Evolutionary conservation across 495 filamentous ascomycete genomes (phyloP), one percentile per base, ranked within the genome.

Genomic region (Aspergillus steynii): DNA sequence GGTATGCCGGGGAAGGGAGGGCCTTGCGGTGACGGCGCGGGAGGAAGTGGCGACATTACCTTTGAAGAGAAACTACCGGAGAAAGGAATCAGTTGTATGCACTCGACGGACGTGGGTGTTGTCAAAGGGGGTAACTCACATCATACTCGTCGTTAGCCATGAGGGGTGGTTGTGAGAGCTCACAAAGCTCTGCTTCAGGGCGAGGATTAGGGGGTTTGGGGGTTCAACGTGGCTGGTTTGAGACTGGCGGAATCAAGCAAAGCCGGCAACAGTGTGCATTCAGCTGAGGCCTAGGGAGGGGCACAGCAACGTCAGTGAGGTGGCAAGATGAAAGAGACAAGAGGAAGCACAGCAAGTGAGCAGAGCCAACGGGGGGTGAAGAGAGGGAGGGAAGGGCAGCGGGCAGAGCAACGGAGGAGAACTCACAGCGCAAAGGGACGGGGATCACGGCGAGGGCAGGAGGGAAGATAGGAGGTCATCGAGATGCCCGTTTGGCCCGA

Each of bases 121-220:
- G 29, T 15, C 37, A 42, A 42, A 15, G 50, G 32, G 32, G 42
- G 53, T 34, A 8, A 83, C 96, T 86, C 80, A 99, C 95, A 90
- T 99, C 95, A 80, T 99, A 98, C 83, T 99, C 96, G 82, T 99
- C 96, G 87, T 99, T 99, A 69, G 96, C 96, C 96, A 99, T 99
- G 59, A 60, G 45, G 54, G 53, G 53, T 53, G 55, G 53, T 65
- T 64, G 29, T 50, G 65, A 62, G 64, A 67, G 67, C 67, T 66
- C 56, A 51, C 27, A 45, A 61, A 70, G 66, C 63, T 62, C 61
- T 53, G 45, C 34, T 31, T 49, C 50, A 45, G 61, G 50, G 60
- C 52, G 62, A 57, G 49, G 56, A 55, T 46, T 50, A 34, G 27
- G 58, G 55, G 55, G 58, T 52, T 64, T 58, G 61, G 57, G 26